A percentile compares a stretch with the other conserved stretches of the same genome.
Conservation (phyloP, 345 rosid genomes). For the Barbarea vulgaris region DNA sequence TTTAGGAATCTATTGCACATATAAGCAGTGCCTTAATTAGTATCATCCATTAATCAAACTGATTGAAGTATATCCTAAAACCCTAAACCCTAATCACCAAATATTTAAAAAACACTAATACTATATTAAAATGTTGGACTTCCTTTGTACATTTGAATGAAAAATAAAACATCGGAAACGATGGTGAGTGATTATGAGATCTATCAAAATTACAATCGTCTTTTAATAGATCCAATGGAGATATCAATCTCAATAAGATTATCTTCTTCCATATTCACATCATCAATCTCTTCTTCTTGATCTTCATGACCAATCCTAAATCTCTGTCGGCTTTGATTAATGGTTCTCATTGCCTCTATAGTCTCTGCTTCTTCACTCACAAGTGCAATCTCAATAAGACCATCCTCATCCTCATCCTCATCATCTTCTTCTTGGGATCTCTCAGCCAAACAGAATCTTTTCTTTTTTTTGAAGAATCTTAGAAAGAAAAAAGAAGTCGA, state of each 20-base stretch:
- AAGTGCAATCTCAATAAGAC: slow-evolving; percentile 38
- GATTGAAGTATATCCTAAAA: background rate
- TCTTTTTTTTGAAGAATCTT: slow-evolving; percentile 5
- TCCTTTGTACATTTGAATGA: slow-evolving; percentile 3
- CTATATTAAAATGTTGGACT: background rate
- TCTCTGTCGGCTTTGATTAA: slow-evolving; percentile 11
- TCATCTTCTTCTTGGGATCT: slow-evolving; percentile 19
- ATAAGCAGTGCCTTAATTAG: background rate
- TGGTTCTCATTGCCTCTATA: slow-evolving; percentile 17
- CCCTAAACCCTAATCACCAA: slow-evolving; percentile 11
- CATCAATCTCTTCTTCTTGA: slow-evolving; percentile 31
- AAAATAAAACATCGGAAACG: background rate
- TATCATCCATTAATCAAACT: background rate
- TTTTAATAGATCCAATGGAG: slow-evolving; percentile 71
- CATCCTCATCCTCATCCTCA: slow-evolving; percentile 28
- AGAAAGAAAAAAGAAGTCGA: slow-evolving; percentile 21
- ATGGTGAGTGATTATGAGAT: background rate
- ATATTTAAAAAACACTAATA: background rate
- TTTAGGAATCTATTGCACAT: background rate
- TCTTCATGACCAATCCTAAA: slow-evolving; percentile 11
- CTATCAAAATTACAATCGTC: slow-evolving; percentile 25
- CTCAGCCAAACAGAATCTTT: slow-evolving; percentile 12
- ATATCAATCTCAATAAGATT: slow-evolving; percentile 83
- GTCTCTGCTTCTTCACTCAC: slow-evolving; percentile 19
- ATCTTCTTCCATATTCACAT: slow-evolving; percentile 60